Evolutionary conservation across 129 eudicot genomes (phyloP).

Genomic region (Helianthus tuberosus): DNA sequence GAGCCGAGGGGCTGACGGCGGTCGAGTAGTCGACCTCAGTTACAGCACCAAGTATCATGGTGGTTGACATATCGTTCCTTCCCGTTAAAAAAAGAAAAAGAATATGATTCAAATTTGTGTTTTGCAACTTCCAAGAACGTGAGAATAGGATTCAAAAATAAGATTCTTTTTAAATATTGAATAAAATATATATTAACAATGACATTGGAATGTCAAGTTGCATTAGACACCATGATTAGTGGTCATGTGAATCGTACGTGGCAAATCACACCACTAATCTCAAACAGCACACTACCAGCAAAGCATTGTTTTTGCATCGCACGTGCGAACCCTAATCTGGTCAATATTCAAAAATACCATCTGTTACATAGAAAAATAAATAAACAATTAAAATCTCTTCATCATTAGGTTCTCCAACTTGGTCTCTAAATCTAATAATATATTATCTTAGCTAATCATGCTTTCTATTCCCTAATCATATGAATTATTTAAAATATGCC

Average conservation of each 20-base stretch:
- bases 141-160: conserved; percentile 4
- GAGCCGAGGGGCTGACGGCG: too few species aligned
- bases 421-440: conserved; percentile 37
- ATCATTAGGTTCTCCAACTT: conserved; percentile 49
- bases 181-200: not conserved
- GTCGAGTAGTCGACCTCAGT: too few species aligned
- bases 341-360: conserved; percentile 45
- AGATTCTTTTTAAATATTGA: not conserved
- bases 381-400: conserved; percentile 32
- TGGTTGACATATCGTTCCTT: too few species aligned
- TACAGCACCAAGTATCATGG: too few species aligned
- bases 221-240: conserved; percentile 36
- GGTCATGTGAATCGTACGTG: conserved; percentile 48
- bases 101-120: not conserved
- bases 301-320: conserved; percentile 41
- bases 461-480: conserved; percentile 28
- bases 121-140: conserved; percentile 13
- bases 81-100: too few species aligned
- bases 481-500: not conserved
- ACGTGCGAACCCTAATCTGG: conserved; percentile 48
- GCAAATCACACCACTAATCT: conserved; percentile 36
- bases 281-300: conserved; percentile 50
- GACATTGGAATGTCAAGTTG: conserved; percentile 23
- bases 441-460: conserved; percentile 31
- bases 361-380: not conserved